Conservation (phyloP, 805 yeast species). For the Kregervanrija pseudodelftensis region DNA sequence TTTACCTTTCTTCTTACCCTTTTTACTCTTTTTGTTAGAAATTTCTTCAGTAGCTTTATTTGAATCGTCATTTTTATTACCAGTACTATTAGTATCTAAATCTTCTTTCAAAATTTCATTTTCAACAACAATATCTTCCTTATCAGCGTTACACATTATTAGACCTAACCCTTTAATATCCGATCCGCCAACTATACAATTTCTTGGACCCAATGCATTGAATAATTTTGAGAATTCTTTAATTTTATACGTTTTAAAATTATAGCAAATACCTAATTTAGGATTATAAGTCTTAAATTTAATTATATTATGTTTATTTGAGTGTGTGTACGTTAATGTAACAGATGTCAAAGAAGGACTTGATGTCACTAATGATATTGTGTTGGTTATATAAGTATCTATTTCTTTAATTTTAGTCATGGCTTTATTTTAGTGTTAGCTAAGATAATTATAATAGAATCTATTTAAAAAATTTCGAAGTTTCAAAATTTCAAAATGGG, state of each 20-base stretch:
- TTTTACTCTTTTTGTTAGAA: conserved; percentile 7
- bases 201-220: conserved; percentile 67
- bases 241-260: conserved; percentile 48
- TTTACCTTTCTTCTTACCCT: conserved; percentile 20
- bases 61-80: conserved; percentile 1
- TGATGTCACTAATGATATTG: conserved; percentile 23
- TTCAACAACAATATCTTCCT: conserved; percentile 9
- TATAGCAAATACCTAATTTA: conserved; percentile 52
- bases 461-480: no score
- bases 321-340: conserved; percentile 28
- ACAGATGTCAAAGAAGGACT: conserved; percentile 24
- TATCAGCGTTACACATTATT: conserved; percentile 18
- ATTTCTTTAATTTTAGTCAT: conserved; percentile 21
- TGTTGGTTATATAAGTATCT: conserved; percentile 25
- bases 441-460: no score
- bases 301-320: conserved; percentile 24
- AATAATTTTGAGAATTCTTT: conserved; percentile 71
- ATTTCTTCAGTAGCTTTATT: neutral
- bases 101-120: neutral
- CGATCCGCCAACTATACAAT: conserved; percentile 21
- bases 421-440: neutral
- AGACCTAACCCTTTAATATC: conserved; percentile 23
- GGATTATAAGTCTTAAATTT: conserved; percentile 63
- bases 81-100: neutral
- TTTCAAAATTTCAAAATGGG: no score